Conservation (phyloP, 139 green algal species). For the Coelastrella sp. region DNA sequence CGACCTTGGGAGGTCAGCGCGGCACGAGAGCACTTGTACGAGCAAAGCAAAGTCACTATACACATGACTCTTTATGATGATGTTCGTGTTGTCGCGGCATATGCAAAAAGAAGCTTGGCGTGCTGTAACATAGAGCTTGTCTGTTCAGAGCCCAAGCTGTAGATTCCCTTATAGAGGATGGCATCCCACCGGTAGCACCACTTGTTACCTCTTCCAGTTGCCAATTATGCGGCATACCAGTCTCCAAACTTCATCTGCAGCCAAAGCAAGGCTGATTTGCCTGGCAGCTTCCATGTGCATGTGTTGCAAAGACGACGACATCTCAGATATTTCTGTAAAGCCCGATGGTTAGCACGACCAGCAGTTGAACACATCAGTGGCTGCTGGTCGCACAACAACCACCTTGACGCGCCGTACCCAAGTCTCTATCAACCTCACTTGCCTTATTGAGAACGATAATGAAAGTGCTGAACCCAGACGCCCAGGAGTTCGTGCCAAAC, state of each 20-base stretch:
- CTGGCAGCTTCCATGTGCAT: background rate
- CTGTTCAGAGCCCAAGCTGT: background rate
- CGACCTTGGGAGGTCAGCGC: background rate
- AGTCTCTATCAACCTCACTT: background rate
- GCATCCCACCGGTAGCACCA: background rate
- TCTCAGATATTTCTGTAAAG: background rate
- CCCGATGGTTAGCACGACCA: slow-evolving; percentile 30
- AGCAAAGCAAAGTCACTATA: background rate
- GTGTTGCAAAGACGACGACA: background rate
- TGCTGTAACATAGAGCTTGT: background rate
- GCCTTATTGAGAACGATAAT: background rate
- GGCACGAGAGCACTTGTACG: too few species aligned
- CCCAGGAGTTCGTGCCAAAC: background rate
- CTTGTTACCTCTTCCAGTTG: background rate
- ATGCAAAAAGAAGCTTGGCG: background rate
- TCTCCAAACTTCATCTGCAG: background rate
- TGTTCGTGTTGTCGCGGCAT: too few species aligned
- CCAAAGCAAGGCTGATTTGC: background rate
- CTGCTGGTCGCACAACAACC: slow-evolving; percentile 21
- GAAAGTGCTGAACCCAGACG: slow-evolving; percentile 18
- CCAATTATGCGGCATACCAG: background rate
- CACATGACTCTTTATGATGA: background rate
- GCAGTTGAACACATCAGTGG: background rate
- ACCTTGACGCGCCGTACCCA: background rate
- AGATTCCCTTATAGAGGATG: background rate